These are phyloP conservation scores for Bipolaris oryzae DNA, from an alignment of 2,329 filamentous ascomycete genomes.

Conservation along the genomic window DNA sequence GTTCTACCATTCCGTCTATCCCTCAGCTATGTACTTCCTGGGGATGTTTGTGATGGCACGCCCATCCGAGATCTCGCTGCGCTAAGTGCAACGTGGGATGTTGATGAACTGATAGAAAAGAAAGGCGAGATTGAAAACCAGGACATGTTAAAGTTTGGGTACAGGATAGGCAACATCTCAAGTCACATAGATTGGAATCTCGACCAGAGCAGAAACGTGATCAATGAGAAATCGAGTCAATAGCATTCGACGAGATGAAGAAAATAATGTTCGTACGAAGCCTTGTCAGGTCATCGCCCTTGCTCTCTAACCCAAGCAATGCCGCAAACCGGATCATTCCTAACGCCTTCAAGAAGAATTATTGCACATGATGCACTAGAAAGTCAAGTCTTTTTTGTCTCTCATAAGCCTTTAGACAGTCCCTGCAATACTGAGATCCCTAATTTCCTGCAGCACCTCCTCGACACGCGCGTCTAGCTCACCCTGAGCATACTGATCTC, in stretches of 20 bases:
- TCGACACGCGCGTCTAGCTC: constrained; percentile 91
- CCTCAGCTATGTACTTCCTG: too few relatives aligned
- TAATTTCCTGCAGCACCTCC: constrained; percentile 94
- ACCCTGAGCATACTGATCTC: constrained; percentile 94
- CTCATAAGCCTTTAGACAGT: constrained; percentile 55
- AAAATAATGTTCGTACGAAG: not conserved
- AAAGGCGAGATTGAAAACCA: constrained; percentile 27
- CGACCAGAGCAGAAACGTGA: not conserved
- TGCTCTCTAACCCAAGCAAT: constrained; percentile 2
- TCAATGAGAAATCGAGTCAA: not conserved
- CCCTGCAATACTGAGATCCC: constrained; percentile 89
- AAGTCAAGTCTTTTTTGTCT: not conserved
- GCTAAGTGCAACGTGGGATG: constrained; percentile 43
- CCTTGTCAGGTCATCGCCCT: not conserved
- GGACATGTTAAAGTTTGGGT: constrained; percentile 40
- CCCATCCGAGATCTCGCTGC: too few relatives aligned
- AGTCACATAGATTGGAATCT: not conserved
- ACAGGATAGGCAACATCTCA: constrained; percentile 15
- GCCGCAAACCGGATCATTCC: constrained; percentile 7
- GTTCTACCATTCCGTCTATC: too few relatives aligned
- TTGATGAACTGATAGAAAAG: constrained; percentile 33
- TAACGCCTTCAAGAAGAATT: constrained; percentile 3
- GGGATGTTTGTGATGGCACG: too few relatives aligned
- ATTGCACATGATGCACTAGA: not conserved
- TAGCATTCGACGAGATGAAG: not conserved